Evolutionary conservation across 176 grass and related monocot genomes (phyloP).

Genomic region (Carex myosuroides): DNA sequence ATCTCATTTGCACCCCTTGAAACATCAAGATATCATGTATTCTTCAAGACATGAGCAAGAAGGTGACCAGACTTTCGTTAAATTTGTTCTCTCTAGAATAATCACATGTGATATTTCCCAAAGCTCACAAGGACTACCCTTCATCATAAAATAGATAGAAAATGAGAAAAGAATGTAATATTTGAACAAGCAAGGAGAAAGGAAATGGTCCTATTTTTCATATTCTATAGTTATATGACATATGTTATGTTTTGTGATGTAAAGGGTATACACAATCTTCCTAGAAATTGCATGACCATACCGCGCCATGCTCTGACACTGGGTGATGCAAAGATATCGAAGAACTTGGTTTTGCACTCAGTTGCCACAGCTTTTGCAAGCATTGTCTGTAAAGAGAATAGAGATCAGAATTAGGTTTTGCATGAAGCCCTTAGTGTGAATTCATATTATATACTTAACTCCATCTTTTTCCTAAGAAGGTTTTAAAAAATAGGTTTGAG

Average conservation of each 20-base stretch:
- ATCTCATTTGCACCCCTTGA: background rate
- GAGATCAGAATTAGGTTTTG: background rate
- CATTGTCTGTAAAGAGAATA: constrained; percentile 62
- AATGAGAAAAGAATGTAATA: no score
- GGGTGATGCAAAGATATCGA: constrained; percentile 93
- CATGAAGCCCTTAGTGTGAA: background rate
- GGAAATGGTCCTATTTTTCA: no score
- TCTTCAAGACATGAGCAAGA: background rate
- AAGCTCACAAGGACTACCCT: background rate
- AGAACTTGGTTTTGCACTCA: constrained; percentile 95
- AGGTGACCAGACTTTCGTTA: background rate
- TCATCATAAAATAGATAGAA: background rate
- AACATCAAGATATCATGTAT: no score
- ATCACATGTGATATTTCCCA: background rate
- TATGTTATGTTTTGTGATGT: background rate
- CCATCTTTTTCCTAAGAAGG: background rate
- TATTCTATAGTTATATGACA: background rate
- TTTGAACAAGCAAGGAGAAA: no score
- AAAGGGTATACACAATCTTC: background rate
- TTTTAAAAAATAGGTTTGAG: background rate
- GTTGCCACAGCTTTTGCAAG: constrained; percentile 85
- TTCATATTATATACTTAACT: no score
- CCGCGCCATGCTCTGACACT: constrained; percentile 92
- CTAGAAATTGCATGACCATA: constrained; percentile 28
- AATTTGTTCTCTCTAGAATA: background rate